Evolutionary conservation across 108 stramenopile genomes (phyloP), one percentile per base, ranked within the genome.

Genomic region (Pseudonitzschia multiseries): DNA sequence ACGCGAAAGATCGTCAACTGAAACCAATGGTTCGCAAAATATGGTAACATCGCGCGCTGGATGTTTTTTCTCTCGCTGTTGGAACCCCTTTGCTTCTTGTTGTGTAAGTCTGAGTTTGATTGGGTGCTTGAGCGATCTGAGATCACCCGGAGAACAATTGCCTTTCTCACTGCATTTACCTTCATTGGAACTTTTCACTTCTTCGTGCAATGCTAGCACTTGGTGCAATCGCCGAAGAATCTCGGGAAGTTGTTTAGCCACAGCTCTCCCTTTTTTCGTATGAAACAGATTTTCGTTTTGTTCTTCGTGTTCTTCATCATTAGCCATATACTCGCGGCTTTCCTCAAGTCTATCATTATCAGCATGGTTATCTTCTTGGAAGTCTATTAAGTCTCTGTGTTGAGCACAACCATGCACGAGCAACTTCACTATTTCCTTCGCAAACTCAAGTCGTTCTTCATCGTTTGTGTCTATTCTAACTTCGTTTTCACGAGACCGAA

Each of bases 1-100:
- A 43, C 21, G 40, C 53, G 79, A 62, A 9, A 85, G 62, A 42
- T 80, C 81, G 27, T 40, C 13, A n/a, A 85, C 31, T 18, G 79
- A 70, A 56, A 80, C 65, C 42, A 85, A 67, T 26, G 84, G 84
- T 51, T 85, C 81, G 15, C 69, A 78, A 52, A 68, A 29, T 21
- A 67, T 67, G 21, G 65, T 67, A 5, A 50, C 26, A 22, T 67
- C 22, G 21, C 41, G 9, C 15, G 13, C 14, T n/a, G 41, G 42
- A 40, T 65, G 15, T 14, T 42, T 14, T 42, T 40, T 27, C 26
- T 40, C 26, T n/a, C 13, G 17, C 33, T 28, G 20, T 21, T 22
- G 18, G 27, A 27, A 21, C 63, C 57, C 61, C 24, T 40, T 65
- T 10, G 15, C 14, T 17, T 60, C 31, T 43, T 48, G 65, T 50